Conservation (phyloP, 441 rosid species). For the Pelargonium fulgidum region DNA sequence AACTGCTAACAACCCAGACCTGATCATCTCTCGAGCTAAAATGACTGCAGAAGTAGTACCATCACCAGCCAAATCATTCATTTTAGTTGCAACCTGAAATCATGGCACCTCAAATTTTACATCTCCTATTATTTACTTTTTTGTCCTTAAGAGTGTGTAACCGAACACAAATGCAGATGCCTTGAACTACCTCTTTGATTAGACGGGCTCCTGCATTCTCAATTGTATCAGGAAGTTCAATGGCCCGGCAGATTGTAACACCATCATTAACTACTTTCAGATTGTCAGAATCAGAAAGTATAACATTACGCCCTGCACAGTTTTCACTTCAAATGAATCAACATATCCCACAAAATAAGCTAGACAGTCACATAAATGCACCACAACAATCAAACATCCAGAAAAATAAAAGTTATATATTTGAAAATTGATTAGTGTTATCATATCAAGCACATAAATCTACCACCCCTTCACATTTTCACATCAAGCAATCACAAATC, state of each 20-base stretch:
- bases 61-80: conserved; percentile 85
- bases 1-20: conserved; percentile 62
- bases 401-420: background rate
- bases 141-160: background rate
- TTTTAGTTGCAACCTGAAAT: conserved; percentile 66
- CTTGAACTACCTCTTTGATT: conserved; percentile 80
- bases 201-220: conserved; percentile 78
- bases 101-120: conserved; percentile 21
- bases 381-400: background rate
- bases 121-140: background rate
- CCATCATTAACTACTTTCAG: conserved; percentile 79
- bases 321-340: conserved; percentile 23
- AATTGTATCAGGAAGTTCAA: conserved; percentile 61
- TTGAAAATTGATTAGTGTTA: conserved; percentile 12
- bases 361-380: background rate
- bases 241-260: conserved; percentile 72
- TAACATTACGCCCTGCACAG: conserved; percentile 69
- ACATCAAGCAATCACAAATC: no score
- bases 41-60: conserved; percentile 85
- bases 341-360: conserved; percentile 7
- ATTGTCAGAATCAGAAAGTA: conserved; percentile 48
- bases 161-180: conserved; percentile 32
- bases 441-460: no score
- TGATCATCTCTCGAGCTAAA: conserved; percentile 79
- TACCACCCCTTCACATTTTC: no score